A percentile compares a stretch with the other conserved stretches of the same genome.
Conservation (phyloP, 345 rosid genomes). For the Odontarrhena argentea region DNA sequence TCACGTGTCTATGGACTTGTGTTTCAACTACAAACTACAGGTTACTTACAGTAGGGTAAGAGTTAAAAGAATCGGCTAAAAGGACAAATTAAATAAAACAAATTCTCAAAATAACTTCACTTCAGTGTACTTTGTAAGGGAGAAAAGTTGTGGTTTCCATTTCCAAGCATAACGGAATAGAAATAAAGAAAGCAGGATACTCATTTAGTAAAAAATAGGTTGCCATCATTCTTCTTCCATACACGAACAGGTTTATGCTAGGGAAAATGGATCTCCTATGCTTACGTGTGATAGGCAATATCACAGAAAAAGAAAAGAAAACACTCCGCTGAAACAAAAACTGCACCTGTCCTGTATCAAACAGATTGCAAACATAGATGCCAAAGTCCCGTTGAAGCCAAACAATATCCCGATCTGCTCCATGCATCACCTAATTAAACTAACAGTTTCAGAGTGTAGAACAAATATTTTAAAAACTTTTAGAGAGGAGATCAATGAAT, state of each 20-base stretch:
- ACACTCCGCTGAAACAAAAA: constrained; percentile 16
- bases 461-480: constrained; percentile 27
- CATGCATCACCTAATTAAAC: constrained; percentile 86
- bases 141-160: neutral
- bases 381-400: constrained; percentile 99
- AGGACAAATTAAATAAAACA: constrained; percentile 8
- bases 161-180: constrained; percentile 1
- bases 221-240: constrained; percentile 12
- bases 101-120: constrained; percentile 3
- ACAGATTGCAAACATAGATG: constrained; percentile 92
- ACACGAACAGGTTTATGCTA: neutral
- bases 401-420: constrained; percentile 89
- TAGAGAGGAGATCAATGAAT: constrained; percentile 4
- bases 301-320: neutral
- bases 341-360: constrained; percentile 98
- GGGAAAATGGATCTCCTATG: constrained; percentile 9
- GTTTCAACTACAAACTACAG: constrained; percentile 11
- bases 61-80: constrained; percentile 11
- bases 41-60: constrained; percentile 5
- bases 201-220: constrained; percentile 16
- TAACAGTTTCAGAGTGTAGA: constrained; percentile 35
- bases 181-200: neutral
- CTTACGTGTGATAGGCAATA: neutral
- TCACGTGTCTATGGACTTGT: neutral
- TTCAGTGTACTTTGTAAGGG: neutral